Conservation (phyloP, 2,329 filamentous ascomycete genomes). For the Aspergillus melleus region DNA sequence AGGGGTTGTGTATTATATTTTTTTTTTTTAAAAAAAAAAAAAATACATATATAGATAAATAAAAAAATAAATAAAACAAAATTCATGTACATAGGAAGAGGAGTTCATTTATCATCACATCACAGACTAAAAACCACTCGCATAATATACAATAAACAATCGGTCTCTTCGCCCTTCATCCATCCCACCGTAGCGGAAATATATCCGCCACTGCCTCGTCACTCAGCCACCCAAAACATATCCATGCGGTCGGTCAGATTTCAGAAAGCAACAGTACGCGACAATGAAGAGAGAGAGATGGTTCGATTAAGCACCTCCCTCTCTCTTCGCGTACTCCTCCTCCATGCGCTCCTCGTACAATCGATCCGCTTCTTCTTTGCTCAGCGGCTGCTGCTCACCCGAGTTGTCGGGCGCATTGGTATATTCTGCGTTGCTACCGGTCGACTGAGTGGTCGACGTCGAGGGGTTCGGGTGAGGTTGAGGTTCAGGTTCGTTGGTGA, state of each 20-base stretch:
- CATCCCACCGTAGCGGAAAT: too few relatives aligned
- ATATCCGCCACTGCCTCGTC: neutral
- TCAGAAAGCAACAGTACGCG: too few relatives aligned
- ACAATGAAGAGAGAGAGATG: too few relatives aligned
- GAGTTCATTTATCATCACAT: neutral
- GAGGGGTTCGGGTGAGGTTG: neutral
- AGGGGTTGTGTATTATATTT: too few relatives aligned
- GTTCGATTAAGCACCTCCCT: slow-evolving; percentile 38
- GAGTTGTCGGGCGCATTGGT: neutral
- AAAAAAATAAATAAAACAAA: too few relatives aligned
- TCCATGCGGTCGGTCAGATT: too few relatives aligned
- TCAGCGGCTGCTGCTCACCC: slow-evolving; percentile 23
- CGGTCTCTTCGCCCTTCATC: neutral
- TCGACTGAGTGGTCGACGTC: neutral
- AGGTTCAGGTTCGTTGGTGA: neutral
- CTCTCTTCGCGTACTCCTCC: slow-evolving; percentile 49
- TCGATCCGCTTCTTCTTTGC: slow-evolving; percentile 44
- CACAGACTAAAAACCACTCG: too few relatives aligned
- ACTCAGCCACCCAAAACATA: neutral
- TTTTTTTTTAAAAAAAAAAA: too few relatives aligned
- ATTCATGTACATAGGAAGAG: too few relatives aligned
- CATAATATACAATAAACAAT: too few relatives aligned
- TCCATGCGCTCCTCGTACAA: slow-evolving; percentile 49
- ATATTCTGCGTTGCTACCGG: too few relatives aligned
- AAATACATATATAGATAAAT: too few relatives aligned